A percentile compares a stretch with the other conserved stretches of the same genome.
These are phyloP conservation scores for Uronychia setigera DNA, from an alignment of 73 alveolate species.

Conservation along the genomic window DNA sequence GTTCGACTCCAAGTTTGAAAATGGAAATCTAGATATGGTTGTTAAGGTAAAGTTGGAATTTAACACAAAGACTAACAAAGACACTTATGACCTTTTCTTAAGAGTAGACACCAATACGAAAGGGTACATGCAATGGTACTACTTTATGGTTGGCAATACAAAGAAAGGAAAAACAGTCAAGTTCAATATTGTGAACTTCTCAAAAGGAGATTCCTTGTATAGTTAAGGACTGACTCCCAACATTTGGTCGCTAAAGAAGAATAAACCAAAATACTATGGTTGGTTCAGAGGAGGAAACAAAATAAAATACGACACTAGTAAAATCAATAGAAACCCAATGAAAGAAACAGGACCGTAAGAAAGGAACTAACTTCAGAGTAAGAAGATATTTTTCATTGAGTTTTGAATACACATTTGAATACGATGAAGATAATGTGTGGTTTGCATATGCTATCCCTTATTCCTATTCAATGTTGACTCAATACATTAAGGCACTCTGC, in stretches of 20 bases:
- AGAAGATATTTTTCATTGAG: slow-evolving; percentile 64
- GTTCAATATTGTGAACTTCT: slow-evolving; percentile 84
- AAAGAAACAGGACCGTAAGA: slow-evolving; percentile 44
- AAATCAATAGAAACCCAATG: slow-evolving; percentile 53
- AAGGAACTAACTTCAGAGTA: neutral
- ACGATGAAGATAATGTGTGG: slow-evolving; percentile 82
- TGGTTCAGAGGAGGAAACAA: slow-evolving; percentile 56
- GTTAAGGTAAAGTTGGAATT: slow-evolving; percentile 31
- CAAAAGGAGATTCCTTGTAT: slow-evolving; percentile 73
- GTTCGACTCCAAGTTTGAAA: slow-evolving; percentile 82
- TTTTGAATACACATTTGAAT: slow-evolving; percentile 81
- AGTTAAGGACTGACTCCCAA: slow-evolving; percentile 84
- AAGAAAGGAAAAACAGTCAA: slow-evolving; percentile 66
- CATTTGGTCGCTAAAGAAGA: slow-evolving; percentile 70
- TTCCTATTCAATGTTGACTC: slow-evolving; percentile 71
- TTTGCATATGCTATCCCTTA: slow-evolving; percentile 90
- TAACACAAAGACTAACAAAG: slow-evolving; percentile 21
- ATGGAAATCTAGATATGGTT: slow-evolving; percentile 89
- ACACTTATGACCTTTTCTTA: slow-evolving; percentile 87
- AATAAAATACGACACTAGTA: slow-evolving; percentile 49
- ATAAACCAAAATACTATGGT: slow-evolving; percentile 5
- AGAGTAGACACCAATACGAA: slow-evolving; percentile 95
- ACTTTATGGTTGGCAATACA: slow-evolving; percentile 83
- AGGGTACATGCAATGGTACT: slow-evolving; percentile 95
- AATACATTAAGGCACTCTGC: slow-evolving; percentile 34